A percentile compares a stretch with the other conserved stretches of the same genome.
phyloP scores from a whole-genome alignment of 495 filamentous ascomycete species.

The Aspergillus sclerotiicarbonarius region DNA sequence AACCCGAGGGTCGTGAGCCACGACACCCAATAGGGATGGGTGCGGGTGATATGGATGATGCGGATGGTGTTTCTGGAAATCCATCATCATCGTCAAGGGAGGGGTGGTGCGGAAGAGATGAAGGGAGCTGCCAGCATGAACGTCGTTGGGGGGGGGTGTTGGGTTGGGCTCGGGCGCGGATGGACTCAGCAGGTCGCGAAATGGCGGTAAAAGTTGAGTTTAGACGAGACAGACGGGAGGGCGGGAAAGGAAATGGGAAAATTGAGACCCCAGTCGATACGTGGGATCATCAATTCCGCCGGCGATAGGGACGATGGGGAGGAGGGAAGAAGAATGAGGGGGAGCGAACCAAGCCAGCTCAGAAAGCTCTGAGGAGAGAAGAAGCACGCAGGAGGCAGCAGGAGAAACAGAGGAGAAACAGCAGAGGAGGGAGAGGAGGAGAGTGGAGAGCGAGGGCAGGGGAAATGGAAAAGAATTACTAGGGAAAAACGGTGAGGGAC shows the following conservation, averaged over 20 bases:
- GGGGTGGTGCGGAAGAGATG: not conserved
- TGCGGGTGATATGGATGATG: conserved; percentile 23
- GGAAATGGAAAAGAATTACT: conserved; percentile 1
- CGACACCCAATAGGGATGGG: conserved; percentile 24
- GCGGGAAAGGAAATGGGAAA: conserved; percentile 20
- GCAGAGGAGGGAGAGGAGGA: not conserved
- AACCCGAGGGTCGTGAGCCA: conserved; percentile 27
- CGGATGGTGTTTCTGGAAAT: conserved; percentile 17
- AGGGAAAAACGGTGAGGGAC: conserved; percentile 24
- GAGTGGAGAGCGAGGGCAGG: conserved; percentile 3
- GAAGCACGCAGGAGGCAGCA: conserved; percentile 9
- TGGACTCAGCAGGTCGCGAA: not conserved
- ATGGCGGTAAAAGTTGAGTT: conserved; percentile 6
- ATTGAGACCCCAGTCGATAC: too few relatives aligned
- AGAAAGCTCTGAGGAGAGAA: not conserved
- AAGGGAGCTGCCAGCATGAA: not conserved
- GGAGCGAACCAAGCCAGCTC: not conserved
- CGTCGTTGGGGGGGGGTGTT: not conserved
- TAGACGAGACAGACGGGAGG: conserved; percentile 6
- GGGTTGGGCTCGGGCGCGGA: conserved; percentile 6
- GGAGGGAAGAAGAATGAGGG: too few relatives aligned
- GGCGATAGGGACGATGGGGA: too few relatives aligned
- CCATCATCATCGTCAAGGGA: conserved; percentile 14
- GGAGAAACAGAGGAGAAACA: not conserved
- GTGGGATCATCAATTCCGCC: too few relatives aligned